phyloP scores from a whole-genome alignment of 2,329 filamentous ascomycete species.

The Ramularia endophylla region DNA sequence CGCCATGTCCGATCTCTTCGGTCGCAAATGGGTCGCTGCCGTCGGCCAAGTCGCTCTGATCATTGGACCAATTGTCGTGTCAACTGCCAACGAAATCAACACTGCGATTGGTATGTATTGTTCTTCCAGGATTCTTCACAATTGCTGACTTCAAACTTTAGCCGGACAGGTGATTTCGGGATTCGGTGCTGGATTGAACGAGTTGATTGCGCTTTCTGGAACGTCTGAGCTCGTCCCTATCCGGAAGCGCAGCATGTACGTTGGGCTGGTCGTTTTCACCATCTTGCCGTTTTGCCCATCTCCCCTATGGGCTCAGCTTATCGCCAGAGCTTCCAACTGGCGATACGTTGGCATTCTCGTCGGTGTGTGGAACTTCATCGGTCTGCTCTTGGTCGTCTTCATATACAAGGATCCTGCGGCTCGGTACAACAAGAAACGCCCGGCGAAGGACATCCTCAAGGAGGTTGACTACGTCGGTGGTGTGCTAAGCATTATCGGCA shows the following conservation, averaged over 20 bases:
- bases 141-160: slow-evolving; percentile 1
- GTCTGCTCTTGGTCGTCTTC: slow-evolving; percentile 45
- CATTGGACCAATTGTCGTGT: slow-evolving; percentile 55
- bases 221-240: slow-evolving; percentile 64
- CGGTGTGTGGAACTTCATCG: slow-evolving; percentile 47
- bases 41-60: slow-evolving; percentile 50
- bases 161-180: slow-evolving; percentile 54
- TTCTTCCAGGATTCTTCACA: not conserved
- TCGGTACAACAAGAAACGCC: slow-evolving; percentile 28
- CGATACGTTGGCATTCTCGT: slow-evolving; percentile 51
- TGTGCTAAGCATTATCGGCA: slow-evolving; percentile 45
- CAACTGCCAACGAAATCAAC: slow-evolving; percentile 55
- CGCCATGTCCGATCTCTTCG: slow-evolving; percentile 57
- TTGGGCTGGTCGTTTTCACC: slow-evolving; percentile 55
- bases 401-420: slow-evolving; percentile 50
- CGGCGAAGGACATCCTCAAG: slow-evolving; percentile 37
- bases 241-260: slow-evolving; percentile 58
- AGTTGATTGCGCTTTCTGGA: slow-evolving; percentile 62
- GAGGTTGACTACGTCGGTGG: slow-evolving; percentile 50
- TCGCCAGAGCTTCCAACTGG: slow-evolving; percentile 46
- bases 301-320: slow-evolving; percentile 57
- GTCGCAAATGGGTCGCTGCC: slow-evolving; percentile 55
- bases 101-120: slow-evolving; percentile 50
- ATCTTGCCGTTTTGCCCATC: slow-evolving; percentile 59
- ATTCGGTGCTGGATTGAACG: slow-evolving; percentile 61